phyloP scores from a whole-genome alignment of 768 basidiomycete species.

The Termitomyces bulborhizus region DNA sequence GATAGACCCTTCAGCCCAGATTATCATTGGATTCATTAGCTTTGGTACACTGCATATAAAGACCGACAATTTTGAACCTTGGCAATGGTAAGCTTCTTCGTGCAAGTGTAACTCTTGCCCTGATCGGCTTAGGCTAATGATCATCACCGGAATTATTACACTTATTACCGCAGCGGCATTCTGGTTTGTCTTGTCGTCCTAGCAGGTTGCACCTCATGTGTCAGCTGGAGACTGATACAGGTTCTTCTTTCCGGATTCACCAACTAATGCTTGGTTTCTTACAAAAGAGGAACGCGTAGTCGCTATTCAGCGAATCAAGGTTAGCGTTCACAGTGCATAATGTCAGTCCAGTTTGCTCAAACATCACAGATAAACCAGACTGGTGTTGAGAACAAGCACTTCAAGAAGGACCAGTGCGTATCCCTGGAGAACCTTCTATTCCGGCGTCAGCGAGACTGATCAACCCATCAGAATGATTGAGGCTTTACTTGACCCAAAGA shows the following conservation, averaged over 20 bases:
- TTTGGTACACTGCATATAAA: slow-evolving; percentile 62
- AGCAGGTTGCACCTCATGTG: background rate
- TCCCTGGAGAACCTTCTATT: background rate
- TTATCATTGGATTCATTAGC: slow-evolving; percentile 61
- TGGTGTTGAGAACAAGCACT: slow-evolving; percentile 76
- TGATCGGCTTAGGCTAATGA: slow-evolving; percentile 46
- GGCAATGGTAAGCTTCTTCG: slow-evolving; percentile 56
- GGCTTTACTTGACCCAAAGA: slow-evolving; percentile 62
- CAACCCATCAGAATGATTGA: slow-evolving; percentile 50
- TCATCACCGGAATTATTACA: slow-evolving; percentile 60
- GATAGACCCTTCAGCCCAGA: slow-evolving; percentile 47
- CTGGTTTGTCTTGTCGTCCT: slow-evolving; percentile 33
- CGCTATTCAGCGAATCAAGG: slow-evolving; percentile 65
- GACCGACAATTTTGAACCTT: slow-evolving; percentile 51
- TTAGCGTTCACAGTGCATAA: slow-evolving; percentile 11
- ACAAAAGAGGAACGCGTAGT: slow-evolving; percentile 53
- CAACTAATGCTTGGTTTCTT: slow-evolving; percentile 71
- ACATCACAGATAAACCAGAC: slow-evolving; percentile 36
- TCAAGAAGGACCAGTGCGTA: slow-evolving; percentile 73
- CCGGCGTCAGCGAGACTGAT: background rate
- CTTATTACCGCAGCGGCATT: slow-evolving; percentile 44
- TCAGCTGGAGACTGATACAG: slow-evolving; percentile 21
- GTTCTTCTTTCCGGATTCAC: slow-evolving; percentile 71
- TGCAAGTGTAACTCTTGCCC: background rate
- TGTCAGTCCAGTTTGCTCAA: background rate